These are phyloP conservation scores for Bruguiera parviflora DNA, from an alignment of 345 rosid species.

Conservation along the genomic window DNA sequence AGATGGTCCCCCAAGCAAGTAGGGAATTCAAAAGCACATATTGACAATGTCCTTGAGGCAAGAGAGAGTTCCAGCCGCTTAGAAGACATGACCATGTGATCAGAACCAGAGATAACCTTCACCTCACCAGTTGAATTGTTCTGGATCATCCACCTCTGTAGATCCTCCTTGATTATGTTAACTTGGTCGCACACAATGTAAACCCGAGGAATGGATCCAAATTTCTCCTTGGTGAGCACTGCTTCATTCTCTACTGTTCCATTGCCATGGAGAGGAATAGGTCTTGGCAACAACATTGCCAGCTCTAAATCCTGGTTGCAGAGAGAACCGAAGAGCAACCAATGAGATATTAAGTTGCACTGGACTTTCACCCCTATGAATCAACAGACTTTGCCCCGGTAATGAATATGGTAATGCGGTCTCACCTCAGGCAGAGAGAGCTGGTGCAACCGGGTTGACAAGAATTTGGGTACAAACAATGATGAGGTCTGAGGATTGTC, in stretches of 20 bases:
- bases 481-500: slow-evolving; percentile 24
- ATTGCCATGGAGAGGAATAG: neutral
- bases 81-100: slow-evolving; percentile 45
- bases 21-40: slow-evolving; percentile 13
- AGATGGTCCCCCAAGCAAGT: no score
- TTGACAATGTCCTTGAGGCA: slow-evolving; percentile 28
- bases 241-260: neutral
- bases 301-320: slow-evolving; percentile 32
- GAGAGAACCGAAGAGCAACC: neutral
- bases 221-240: slow-evolving; percentile 24
- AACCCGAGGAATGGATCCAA: slow-evolving; percentile 26
- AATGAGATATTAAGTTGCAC: neutral
- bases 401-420: no score
- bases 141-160: slow-evolving; percentile 38
- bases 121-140: slow-evolving; percentile 31
- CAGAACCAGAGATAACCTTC: slow-evolving; percentile 31
- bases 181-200: slow-evolving; percentile 34
- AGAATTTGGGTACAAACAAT: slow-evolving; percentile 11
- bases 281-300: slow-evolving; percentile 29
- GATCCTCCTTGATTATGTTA: neutral
- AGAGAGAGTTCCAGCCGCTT: slow-evolving; percentile 30
- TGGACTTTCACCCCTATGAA: neutral
- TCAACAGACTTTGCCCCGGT: no score
- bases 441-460: slow-evolving; percentile 32
- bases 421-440: slow-evolving; percentile 42